phyloP scores from a whole-genome alignment of 129 eudicot species.

The Scalesia atractyloides region DNA sequence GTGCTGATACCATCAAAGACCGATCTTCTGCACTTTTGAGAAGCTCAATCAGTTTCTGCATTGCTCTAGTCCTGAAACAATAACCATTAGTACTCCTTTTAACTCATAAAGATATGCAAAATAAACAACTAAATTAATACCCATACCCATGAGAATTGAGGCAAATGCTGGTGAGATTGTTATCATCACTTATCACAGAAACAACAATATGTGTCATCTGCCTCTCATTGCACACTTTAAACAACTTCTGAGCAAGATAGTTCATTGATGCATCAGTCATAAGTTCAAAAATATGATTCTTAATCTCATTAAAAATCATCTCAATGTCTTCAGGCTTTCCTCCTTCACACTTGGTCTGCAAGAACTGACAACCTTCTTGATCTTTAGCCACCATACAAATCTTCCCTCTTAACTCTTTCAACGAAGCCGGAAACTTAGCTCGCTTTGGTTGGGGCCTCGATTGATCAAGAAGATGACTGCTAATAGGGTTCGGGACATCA shows the following conservation, averaged over 20 bases:
- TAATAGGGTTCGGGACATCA: conserved; percentile 16
- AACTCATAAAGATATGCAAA: not conserved
- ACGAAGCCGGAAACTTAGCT: conserved; percentile 10
- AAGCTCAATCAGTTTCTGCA: conserved; percentile 61
- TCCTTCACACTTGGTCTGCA: conserved; percentile 50
- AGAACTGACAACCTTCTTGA: conserved; percentile 48
- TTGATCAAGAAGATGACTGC: not conserved
- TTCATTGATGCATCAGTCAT: conserved; percentile 58
- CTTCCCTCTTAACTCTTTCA: conserved; percentile 54
- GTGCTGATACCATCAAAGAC: conserved; percentile 35
- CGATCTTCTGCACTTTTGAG: conserved; percentile 49
- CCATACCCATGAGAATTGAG: conserved; percentile 59
- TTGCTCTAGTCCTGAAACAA: conserved; percentile 62
- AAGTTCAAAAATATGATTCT: conserved; percentile 51
- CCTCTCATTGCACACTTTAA: conserved; percentile 40
- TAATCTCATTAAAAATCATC: conserved; percentile 52
- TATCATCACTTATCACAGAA: conserved; percentile 28
- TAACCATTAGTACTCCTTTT: not conserved
- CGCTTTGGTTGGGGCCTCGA: conserved; percentile 8
- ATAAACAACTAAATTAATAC: not conserved
- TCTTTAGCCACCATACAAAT: conserved; percentile 44
- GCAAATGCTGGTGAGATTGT: conserved; percentile 42
- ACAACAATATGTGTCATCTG: conserved; percentile 46
- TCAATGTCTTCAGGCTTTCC: conserved; percentile 47
- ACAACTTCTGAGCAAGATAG: conserved; percentile 53